These are phyloP conservation scores for Cryphonectria parasitica DNA, from an alignment of 2,329 filamentous ascomycete species.

Conservation along the genomic window DNA sequence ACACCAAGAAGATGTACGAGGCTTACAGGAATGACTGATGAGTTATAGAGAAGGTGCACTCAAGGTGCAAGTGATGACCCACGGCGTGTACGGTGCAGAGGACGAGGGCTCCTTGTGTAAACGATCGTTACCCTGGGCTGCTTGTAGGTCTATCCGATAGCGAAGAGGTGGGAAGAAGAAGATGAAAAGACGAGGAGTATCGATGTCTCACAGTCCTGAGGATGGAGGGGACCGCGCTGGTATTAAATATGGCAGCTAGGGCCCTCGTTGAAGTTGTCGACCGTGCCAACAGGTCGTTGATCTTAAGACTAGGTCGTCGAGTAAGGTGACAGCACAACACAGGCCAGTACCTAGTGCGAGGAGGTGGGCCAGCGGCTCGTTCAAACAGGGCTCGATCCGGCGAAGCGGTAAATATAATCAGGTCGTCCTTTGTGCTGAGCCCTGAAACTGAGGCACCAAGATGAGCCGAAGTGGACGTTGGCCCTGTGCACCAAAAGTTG, in stretches of 20 bases:
- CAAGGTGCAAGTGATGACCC: not conserved
- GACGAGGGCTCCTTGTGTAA: not conserved
- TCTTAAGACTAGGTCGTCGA: not conserved
- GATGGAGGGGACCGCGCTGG: not conserved
- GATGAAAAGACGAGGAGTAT: not conserved
- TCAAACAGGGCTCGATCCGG: constrained; percentile 4
- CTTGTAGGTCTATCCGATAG: not conserved
- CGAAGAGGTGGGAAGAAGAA: not conserved
- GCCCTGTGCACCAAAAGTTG: not conserved
- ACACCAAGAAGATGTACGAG: not conserved
- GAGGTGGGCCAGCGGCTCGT: not conserved
- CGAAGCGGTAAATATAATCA: not conserved
- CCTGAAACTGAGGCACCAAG: not conserved
- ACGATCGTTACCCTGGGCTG: not conserved
- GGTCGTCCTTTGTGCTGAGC: not conserved
- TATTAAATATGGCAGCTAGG: constrained; percentile 6
- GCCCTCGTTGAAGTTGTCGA: not conserved
- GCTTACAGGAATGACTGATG: not conserved
- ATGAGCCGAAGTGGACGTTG: not conserved
- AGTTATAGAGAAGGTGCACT: not conserved
- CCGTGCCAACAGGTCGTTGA: not conserved
- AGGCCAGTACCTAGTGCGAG: not conserved
- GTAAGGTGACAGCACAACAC: not conserved
- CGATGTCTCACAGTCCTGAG: not conserved
- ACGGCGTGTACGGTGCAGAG: not conserved